Conservation (phyloP, 2,329 filamentous ascomycete species). For the Fusarium odoratissimum region DNA sequence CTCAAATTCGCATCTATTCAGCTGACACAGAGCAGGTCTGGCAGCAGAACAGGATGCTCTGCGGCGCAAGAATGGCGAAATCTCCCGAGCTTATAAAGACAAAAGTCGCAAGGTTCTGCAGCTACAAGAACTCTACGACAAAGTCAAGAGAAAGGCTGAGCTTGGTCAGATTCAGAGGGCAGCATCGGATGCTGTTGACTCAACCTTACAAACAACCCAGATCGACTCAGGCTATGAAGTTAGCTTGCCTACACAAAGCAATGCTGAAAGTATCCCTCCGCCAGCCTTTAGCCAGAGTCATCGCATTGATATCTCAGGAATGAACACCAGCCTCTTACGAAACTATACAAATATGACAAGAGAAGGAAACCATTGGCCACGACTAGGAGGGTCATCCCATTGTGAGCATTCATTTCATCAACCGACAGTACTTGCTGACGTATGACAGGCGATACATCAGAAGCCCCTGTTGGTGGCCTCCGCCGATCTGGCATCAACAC, state of each 20-base stretch:
- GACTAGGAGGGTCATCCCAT: constrained; percentile 14
- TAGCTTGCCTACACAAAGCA: background rate
- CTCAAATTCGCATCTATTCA: background rate
- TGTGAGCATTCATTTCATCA: constrained; percentile 19
- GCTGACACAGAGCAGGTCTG: constrained; percentile 57
- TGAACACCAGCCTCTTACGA: constrained; percentile 30
- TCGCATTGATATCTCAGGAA: constrained; percentile 32
- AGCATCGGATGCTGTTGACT: constrained; percentile 59
- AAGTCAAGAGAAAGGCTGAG: constrained; percentile 66
- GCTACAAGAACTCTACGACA: constrained; percentile 73
- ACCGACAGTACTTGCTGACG: constrained; percentile 10
- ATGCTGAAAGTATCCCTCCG: background rate
- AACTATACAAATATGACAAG: constrained; percentile 12
- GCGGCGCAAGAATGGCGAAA: constrained; percentile 77
- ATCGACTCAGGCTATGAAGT: constrained; percentile 10
- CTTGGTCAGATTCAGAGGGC: constrained; percentile 66
- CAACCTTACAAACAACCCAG: constrained; percentile 37
- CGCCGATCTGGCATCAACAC: constrained; percentile 20
- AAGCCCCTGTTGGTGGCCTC: constrained; percentile 7
- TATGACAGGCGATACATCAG: constrained; percentile 16
- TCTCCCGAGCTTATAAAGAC: constrained; percentile 73
- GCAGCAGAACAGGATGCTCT: constrained; percentile 71
- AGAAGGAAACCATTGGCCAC: constrained; percentile 35
- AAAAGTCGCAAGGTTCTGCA: constrained; percentile 77
- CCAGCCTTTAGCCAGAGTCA: constrained; percentile 25